These are phyloP conservation scores for Hericium coralloides DNA, from an alignment of 768 basidiomycete species.

Conservation along the genomic window DNA sequence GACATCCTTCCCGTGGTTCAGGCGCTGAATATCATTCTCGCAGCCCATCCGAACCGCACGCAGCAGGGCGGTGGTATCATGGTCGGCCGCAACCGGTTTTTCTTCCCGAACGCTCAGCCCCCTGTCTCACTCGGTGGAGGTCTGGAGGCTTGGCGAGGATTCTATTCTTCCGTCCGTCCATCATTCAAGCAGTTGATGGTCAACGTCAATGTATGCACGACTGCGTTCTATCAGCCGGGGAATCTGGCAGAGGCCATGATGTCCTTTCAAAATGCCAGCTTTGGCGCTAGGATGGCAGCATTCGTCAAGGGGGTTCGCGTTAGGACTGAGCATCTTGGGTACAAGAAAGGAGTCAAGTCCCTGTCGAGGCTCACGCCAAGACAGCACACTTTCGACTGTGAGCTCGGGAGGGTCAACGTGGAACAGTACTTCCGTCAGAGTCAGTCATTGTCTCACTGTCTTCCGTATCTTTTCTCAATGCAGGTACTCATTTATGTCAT, in stretches of 20 bases:
- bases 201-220: constrained; percentile 45
- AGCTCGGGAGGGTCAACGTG: constrained; percentile 32
- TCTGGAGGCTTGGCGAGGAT: constrained; percentile 51
- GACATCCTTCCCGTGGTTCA: constrained; percentile 39
- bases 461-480: neutral
- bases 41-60: constrained; percentile 32
- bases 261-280: constrained; percentile 37
- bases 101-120: constrained; percentile 30
- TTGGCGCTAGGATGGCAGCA: constrained; percentile 47
- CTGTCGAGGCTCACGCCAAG: constrained; percentile 33
- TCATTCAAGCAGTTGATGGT: constrained; percentile 40
- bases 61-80: constrained; percentile 33
- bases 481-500: neutral
- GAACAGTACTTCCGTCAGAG: constrained; percentile 39
- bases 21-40: constrained; percentile 42
- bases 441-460: constrained; percentile 17
- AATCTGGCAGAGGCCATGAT: constrained; percentile 36
- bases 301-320: constrained; percentile 65
- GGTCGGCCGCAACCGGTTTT: constrained; percentile 45
- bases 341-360: constrained; percentile 61
- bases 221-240: constrained; percentile 35
- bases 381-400: constrained; percentile 32
- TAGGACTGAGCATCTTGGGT: constrained; percentile 60
- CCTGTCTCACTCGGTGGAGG: constrained; percentile 36
- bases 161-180: constrained; percentile 31